Evolutionary conservation across 1,139 yeast genomes (phyloP), one percentile per base, ranked within the genome.

Genomic region (Scheffersomyces illinoinensis): DNA sequence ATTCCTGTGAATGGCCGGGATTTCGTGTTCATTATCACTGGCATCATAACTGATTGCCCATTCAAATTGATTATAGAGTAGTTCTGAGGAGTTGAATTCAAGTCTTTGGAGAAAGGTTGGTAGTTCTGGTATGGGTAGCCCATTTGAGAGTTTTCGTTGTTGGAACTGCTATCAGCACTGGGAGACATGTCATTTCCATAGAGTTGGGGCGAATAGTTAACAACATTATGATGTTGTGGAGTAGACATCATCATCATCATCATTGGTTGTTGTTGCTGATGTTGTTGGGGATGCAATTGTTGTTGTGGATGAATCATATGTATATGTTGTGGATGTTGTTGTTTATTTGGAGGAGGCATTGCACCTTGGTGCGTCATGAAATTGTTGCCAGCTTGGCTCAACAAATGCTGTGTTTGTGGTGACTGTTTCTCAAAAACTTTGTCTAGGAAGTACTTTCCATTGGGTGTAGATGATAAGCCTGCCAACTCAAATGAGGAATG

Each of bases 231-330:
- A 63, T 77, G 83, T 59, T 76, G 83, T 6, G 84, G 83, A 1
- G 84, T 79, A 57, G 83, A 79, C 82, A 79, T 79, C 74, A 76
- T 73, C 78, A 77, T 75, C 73, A 75, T 71, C 70, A 69, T 66
- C 64, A 64, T 64, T 50, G 59, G 58, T 18, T 56, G 56, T 8
- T 57, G 59, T 24, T 54, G 62, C 49, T 52, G 57, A 24, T 43
- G 47, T 23, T 63, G 70, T 19, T 58, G 67, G 53, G 61, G 66
- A 50, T 57, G 68, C 51, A 59, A 69, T 49, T 56, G 70, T 50
- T 55, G 63, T 12, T 57, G 62, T 5, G 49, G 60, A 48, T 61
- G 66, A 49, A 64, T 66, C 56, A 61, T 69, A 48, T 51, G 64
- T 53, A 54, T 60, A 59, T 61, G 73, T 23, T 55, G 58, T 14